Conservation (phyloP, 306 rosid species). For the Quercus variabilis region DNA sequence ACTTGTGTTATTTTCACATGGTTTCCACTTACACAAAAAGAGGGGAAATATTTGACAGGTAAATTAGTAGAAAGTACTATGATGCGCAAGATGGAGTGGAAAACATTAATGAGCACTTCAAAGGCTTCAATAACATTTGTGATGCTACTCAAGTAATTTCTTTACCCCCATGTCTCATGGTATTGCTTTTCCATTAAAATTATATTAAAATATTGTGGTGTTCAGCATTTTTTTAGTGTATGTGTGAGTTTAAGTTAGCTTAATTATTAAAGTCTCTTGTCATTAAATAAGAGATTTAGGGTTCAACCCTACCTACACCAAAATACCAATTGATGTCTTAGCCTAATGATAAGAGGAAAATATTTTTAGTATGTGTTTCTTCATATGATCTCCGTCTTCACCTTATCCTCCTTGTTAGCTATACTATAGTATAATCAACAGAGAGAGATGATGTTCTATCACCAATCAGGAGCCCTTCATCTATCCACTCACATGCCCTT, state of each 20-base stretch:
- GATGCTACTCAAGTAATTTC: conserved; percentile 88
- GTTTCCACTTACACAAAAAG: background rate
- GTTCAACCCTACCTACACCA: too few relatives aligned
- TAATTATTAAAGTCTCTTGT: too few relatives aligned
- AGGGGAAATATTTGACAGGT: conserved; percentile 40
- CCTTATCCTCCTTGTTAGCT: background rate
- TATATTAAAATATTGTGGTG: background rate
- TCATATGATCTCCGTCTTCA: background rate
- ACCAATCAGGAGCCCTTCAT: background rate
- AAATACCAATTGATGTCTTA: too few relatives aligned
- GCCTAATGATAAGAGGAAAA: too few relatives aligned
- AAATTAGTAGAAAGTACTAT: conserved; percentile 76
- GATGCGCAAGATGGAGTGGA: conserved; percentile 85
- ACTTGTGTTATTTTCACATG: conserved; percentile 11
- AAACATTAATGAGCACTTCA: conserved; percentile 71
- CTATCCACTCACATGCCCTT: background rate
- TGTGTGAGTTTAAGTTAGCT: too few relatives aligned
- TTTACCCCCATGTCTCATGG: background rate
- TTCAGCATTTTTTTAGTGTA: too few relatives aligned
- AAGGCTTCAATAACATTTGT: conserved; percentile 94
- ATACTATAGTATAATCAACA: too few relatives aligned
- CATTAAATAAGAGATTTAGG: too few relatives aligned
- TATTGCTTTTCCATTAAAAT: background rate
- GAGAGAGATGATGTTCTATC: background rate
- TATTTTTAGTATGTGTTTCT: too few relatives aligned